Percentiles rank a stretch among this genome's conserved stretches.
These are phyloP conservation scores for Carpinus fangiana DNA, from an alignment of 306 rosid species.

Conservation along the genomic window DNA sequence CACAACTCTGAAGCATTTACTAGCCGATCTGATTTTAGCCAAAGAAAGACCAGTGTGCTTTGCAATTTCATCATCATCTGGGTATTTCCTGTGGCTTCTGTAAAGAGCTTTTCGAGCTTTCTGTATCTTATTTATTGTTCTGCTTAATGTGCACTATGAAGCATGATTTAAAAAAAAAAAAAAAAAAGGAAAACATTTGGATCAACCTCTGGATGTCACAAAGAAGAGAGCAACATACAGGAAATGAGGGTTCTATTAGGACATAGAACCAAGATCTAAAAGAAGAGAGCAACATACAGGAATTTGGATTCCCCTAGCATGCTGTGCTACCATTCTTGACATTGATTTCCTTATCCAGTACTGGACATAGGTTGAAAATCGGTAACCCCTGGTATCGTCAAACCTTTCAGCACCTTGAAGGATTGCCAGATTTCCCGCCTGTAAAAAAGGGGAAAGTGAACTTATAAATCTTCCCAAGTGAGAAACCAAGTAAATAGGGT, in stretches of 20 bases:
- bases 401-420: constrained; percentile 94
- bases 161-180: constrained; percentile 24
- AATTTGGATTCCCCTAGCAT: constrained; percentile 67
- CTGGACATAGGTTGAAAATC: constrained; percentile 89
- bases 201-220: constrained; percentile 34
- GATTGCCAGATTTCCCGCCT: constrained; percentile 85
- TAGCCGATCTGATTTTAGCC: constrained; percentile 73
- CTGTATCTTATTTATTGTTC: constrained; percentile 72
- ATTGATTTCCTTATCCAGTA: constrained; percentile 91
- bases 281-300: constrained; percentile 60
- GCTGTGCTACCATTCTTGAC: constrained; percentile 62
- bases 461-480: background rate
- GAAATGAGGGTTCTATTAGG: constrained; percentile 32
- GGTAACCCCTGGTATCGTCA: constrained; percentile 72
- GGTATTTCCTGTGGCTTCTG: constrained; percentile 40
- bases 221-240: constrained; percentile 53
- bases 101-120: constrained; percentile 59
- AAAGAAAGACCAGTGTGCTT: constrained; percentile 80
- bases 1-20: constrained; percentile 70
- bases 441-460: constrained; percentile 5
- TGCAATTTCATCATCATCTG: constrained; percentile 70
- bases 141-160: constrained; percentile 63
- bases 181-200: constrained; percentile 32
- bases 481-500: constrained; percentile 8
- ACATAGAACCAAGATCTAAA: constrained; percentile 29